Evolutionary conservation across 2,329 filamentous ascomycete species (phyloP).

Genomic region (Neonectria neomacrospora): DNA sequence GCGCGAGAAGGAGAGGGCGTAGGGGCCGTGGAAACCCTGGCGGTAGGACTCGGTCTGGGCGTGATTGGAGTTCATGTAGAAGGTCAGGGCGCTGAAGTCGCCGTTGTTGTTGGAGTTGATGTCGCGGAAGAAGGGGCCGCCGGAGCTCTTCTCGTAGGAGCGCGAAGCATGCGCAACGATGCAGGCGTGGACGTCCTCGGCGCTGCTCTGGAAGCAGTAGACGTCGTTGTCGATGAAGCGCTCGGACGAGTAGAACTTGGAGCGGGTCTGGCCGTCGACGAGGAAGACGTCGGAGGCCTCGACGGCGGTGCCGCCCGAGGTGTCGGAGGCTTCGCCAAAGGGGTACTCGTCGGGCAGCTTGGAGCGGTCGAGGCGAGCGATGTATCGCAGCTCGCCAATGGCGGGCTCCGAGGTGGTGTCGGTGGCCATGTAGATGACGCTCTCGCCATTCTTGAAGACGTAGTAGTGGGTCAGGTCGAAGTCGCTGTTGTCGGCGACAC

Average conservation of each 20-base stretch:
- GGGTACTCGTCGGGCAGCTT: conserved; percentile 64
- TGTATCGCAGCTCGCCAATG: conserved; percentile 72
- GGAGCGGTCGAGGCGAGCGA: conserved; percentile 66
- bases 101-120: conserved; percentile 74
- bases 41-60: conserved; percentile 70
- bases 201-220: conserved; percentile 67
- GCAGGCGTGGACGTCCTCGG: conserved; percentile 65
- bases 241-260: conserved; percentile 76
- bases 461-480: conserved; percentile 69
- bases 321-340: conserved; percentile 66
- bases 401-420: conserved; percentile 67
- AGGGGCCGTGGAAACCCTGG: conserved; percentile 73
- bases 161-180: conserved; percentile 62
- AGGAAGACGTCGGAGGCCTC: conserved; percentile 70
- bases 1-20: conserved; percentile 69
- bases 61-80: conserved; percentile 76
- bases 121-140: conserved; percentile 74
- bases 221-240: conserved; percentile 76
- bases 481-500: conserved; percentile 61
- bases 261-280: conserved; percentile 70
- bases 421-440: conserved; percentile 70
- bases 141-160: conserved; percentile 68
- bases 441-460: conserved; percentile 69
- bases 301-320: conserved; percentile 61
- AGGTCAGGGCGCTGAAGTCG: conserved; percentile 67